Evolutionary conservation across 306 rosid genomes (phyloP).

Genomic region (Prinsepia uniflora): DNA sequence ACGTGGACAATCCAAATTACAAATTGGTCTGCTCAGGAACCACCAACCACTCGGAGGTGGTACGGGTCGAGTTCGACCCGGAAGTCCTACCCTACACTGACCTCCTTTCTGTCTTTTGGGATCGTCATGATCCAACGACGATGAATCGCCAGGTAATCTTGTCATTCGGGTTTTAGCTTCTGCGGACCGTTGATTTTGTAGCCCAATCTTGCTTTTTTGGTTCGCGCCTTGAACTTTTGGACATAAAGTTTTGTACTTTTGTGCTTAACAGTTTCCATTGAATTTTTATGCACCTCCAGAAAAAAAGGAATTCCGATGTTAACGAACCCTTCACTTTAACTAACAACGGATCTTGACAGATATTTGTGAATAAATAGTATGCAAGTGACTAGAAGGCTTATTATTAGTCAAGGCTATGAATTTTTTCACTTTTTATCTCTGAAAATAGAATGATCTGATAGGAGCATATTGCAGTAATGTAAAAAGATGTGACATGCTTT

Average conservation of each 20-base stretch:
- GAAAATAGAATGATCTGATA: too few species aligned
- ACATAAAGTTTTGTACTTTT: not conserved
- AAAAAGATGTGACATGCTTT: too few species aligned
- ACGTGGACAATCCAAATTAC: constrained; percentile 56
- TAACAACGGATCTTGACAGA: too few species aligned
- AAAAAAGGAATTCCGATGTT: not conserved
- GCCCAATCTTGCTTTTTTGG: not conserved
- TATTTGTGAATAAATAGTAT: too few species aligned
- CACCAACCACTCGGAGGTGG: constrained; percentile 74
- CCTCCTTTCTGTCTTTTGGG: constrained; percentile 66
- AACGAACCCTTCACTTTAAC: too few species aligned
- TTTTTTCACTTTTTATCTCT: too few species aligned
- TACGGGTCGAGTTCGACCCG: constrained; percentile 79
- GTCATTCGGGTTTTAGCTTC: not conserved
- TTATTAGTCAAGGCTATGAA: too few species aligned
- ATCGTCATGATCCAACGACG: constrained; percentile 70
- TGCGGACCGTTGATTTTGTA: not conserved
- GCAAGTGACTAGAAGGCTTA: too few species aligned
- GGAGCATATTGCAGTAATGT: too few species aligned
- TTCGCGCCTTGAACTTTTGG: not conserved
- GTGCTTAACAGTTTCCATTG: not conserved
- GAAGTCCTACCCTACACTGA: constrained; percentile 43
- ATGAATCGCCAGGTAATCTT: constrained; percentile 62
- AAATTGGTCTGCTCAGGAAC: constrained; percentile 52
- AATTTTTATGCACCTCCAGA: not conserved